Base-by-base conservation (phyloP, 2,329 filamentous ascomycete species). In the Fusarium pseudoanthophilum region DNA sequence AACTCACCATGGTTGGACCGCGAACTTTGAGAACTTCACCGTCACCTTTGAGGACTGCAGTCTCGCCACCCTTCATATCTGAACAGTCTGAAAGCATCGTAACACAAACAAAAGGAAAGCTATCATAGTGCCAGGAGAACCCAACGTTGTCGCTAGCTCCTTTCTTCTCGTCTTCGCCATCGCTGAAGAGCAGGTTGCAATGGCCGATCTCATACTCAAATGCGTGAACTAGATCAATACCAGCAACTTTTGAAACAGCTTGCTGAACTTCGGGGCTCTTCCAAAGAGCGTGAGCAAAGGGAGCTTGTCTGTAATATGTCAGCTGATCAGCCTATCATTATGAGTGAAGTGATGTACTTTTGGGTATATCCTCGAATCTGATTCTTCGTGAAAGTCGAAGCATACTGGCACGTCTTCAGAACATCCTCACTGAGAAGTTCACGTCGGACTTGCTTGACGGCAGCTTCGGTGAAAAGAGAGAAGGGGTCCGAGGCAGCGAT, bases 101-200 rank as follows among this genome's bases (percentile, higher is more conserved):
- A n/a, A 92, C 90, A 72, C 89, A 92, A n/a, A 92, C 90, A 76
- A 92, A 92, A 0, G 90, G 89, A 77, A 90, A 92, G 76, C 87
- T 90, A 78, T 92, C 91, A 2, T 83, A 87, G 80, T 92, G 90
- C 90, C 90, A 92, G 10, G 89, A 86, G 72, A 70, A 74, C 4
- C 65, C 65, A 10, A 86, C 84, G 40, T 86, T 83, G 53, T 88
- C 85, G 32, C 86, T 84, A 74, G 80, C 82, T 73, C 81, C 83
- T 10, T 85, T 78, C 36, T 87, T 78, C 36, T 87, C 80, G 52
- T 48, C 80, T 60, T 68, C 60, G 2, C 55, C 85, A 4, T 84
- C 83, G 75, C 88, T 86, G 24, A 87, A 80, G 9, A 86, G 85
- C 58, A 89, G 82, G 77, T 90, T 89, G 70, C 88, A 83, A 71